Evolutionary conservation across 2,329 filamentous ascomycete species (phyloP), one percentile per base, ranked within the genome.

Genomic region (Paraconiothyrium brasiliense): DNA sequence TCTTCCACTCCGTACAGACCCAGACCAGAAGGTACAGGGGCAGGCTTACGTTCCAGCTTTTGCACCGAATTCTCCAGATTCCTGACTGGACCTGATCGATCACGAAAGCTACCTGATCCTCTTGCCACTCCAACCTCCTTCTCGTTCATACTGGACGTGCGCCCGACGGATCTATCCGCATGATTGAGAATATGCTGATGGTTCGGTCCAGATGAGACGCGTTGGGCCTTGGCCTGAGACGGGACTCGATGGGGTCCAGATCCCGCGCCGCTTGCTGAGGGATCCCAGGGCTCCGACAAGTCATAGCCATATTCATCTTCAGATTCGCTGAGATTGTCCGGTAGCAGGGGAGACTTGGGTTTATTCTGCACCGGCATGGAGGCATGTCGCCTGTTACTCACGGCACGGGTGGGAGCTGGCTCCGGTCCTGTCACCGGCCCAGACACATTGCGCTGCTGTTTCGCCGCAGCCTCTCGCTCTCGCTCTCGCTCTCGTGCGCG

Each of bases 271-370:
- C 58, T 65, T n/a, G 64, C 65, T 39, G 72, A 62, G 14, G 76
- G 76, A 58, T 78, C 72, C 76, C 76, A 78, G 8, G 76, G 75
- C 22, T 76, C 72, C 30, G 67, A 76, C 35, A 78, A 47, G 54
- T 78, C 76, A 43, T 76, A 72, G 24, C 60, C 61, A 30, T 67
- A 60, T 6, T 62, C 71, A 54, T 71, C 69, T 9, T 77, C 75
- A 9, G 70, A 74, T 30, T 71, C 74, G 34, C 57, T 62, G 27
- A 73, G 22, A 27, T 73, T 70, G 46, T 68, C 68, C n/a, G 70
- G 63, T 20, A 65, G 68, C 20, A 65, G 67, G 4, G 71, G 72
- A 10, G 70, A 68, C 48, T 62, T 64, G 3, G 68, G 57, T 44
- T 66, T 60, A 41, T 64, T 62, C 54, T 71, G 68, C 34, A 67